phyloP scores from a whole-genome alignment of 768 basidiomycete species.

The Rhodotorula kratochvilovae region DNA sequence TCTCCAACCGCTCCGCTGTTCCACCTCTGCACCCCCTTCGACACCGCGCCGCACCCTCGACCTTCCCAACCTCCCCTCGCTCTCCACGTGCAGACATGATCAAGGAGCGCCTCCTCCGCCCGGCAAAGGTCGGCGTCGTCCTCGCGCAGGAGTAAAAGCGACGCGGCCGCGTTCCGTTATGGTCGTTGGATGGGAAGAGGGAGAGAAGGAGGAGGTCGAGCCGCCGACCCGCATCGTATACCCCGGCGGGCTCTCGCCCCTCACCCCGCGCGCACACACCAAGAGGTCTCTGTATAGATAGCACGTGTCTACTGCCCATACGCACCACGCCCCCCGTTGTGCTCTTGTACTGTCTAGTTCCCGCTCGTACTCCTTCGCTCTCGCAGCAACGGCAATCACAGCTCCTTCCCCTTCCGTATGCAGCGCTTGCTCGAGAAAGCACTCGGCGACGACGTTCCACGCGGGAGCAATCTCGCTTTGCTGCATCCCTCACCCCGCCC shows the following conservation, averaged over 20 bases:
- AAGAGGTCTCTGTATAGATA: neutral
- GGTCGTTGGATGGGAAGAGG: neutral
- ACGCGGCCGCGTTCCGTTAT: no score
- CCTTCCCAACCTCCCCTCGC: no score
- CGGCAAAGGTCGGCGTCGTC: constrained; percentile 94
- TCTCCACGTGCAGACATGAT: constrained; percentile 70
- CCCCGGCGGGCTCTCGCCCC: no score
- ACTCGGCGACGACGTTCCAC: no score
- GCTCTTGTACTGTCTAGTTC: neutral
- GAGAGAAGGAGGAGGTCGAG: neutral
- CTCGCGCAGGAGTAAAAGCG: constrained; percentile 50
- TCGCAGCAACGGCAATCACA: neutral
- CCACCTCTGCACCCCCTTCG: no score
- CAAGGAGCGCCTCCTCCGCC: constrained; percentile 85
- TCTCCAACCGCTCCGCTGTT: no score
- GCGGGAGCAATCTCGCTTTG: no score
- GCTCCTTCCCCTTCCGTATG: neutral
- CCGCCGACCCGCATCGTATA: neutral
- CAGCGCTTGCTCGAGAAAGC: neutral
- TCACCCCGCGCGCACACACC: no score
- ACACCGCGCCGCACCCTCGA: neutral
- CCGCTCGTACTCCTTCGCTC: neutral
- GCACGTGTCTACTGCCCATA: neutral
- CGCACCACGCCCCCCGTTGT: no score
- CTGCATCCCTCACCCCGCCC: no score